Evolutionary conservation across 176 grass and related monocot species (phyloP), one percentile per base, ranked within the genome.

Genomic region (Carex littledalei): DNA sequence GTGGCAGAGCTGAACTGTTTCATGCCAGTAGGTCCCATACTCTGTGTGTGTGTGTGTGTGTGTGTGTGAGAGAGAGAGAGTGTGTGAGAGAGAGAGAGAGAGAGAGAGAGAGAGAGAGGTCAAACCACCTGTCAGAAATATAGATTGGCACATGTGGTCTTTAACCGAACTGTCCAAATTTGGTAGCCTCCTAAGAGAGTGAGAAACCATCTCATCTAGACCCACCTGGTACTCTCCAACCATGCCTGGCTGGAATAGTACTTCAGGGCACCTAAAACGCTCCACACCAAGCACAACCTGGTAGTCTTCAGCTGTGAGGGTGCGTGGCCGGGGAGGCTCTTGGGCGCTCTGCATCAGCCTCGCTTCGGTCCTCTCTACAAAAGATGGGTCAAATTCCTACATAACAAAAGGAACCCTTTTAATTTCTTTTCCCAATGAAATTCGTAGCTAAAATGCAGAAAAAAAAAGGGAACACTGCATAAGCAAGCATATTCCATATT

Each of bases 331-430:
- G 77, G 80, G 88, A 57, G 84, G 88, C 53, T 94, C 93, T 11
- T 87, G 63, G 57, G 85, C 87, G 22, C 20, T 68, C 67, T 94
- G 88, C 21, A 39, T 66, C 32, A 43, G 62, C 79, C 67, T 82
- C 11, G 72, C 78, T 65, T 93, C 93, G 1, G 87, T 53, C 80
- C 89, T 93, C 67, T 84, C 84, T 65, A 95, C 88, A 84, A 98
- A 98, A 45, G 88, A 87, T 50, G 96, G 96, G 39, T 98, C 96
- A 22, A 95, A 90, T 75, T 94, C 96, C 96, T 98, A 89, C 81
- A 77, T 5, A 86, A 84, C 14, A 68, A 21, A 76, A 29, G 35
- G 22, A 82, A 47, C 16, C 73, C 24, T 15, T 86, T 37, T 24
- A 47, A 49, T 61, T 18, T 77, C 17, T 60, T 80, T 62, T 31